phyloP scores from a whole-genome alignment of 2,329 filamentous ascomycete species.

The Parastagonospora nodorum region DNA sequence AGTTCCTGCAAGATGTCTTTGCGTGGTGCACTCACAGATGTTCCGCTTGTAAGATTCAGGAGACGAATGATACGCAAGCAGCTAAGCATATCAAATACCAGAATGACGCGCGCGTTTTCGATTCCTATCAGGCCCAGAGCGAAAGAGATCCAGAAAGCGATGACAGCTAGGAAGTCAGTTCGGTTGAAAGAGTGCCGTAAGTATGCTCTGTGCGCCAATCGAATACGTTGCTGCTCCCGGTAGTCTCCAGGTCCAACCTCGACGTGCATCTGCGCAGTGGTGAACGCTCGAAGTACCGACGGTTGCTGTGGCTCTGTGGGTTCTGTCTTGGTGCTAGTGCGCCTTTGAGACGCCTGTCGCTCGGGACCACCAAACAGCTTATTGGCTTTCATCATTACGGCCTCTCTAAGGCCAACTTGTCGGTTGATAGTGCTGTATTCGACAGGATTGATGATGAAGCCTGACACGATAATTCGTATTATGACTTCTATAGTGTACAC shows the following conservation, averaged over 20 bases:
- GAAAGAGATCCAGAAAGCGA: constrained; percentile 95
- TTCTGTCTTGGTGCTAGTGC: constrained; percentile 48
- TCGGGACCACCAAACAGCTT: constrained; percentile 78
- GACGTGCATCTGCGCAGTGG: constrained; percentile 67
- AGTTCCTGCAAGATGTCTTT: not conserved
- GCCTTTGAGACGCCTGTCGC: constrained; percentile 69
- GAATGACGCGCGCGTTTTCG: constrained; percentile 73
- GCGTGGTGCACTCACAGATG: constrained; percentile 65
- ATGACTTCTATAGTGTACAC: constrained; percentile 88
- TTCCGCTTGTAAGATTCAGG: constrained; percentile 90
- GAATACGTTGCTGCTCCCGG: constrained; percentile 78
- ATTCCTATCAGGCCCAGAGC: constrained; percentile 70
- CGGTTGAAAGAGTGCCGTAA: constrained; percentile 94
- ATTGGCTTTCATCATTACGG: constrained; percentile 75
- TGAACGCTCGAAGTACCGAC: constrained; percentile 77
- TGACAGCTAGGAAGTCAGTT: constrained; percentile 89
- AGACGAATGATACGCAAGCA: constrained; percentile 90
- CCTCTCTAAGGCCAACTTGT: constrained; percentile 73
- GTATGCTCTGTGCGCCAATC: constrained; percentile 89
- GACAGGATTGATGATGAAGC: constrained; percentile 84
- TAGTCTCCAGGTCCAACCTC: constrained; percentile 61
- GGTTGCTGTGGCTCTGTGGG: constrained; percentile 53
- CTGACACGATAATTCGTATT: constrained; percentile 87
- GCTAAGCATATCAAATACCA: constrained; percentile 94
- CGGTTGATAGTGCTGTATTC: constrained; percentile 93